Percentiles rank a stretch among this genome's conserved stretches.
phyloP scores from a whole-genome alignment of 2,329 filamentous ascomycete genomes.

The Colletotrichum higginsianum region DNA sequence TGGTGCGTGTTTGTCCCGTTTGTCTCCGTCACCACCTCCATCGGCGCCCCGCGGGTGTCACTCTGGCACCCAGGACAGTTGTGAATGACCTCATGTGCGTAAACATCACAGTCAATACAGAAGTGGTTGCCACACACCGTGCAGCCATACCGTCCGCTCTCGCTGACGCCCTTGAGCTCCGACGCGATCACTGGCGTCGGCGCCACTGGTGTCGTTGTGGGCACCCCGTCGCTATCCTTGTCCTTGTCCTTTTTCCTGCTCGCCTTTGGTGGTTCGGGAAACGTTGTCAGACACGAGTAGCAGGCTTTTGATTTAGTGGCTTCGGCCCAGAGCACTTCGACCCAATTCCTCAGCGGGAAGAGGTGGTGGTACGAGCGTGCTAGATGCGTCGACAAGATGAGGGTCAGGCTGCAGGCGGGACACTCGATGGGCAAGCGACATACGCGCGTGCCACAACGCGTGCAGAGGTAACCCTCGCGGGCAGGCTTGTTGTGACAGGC shows the following conservation, averaged over 20 bases:
- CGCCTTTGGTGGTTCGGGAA: constrained; percentile 68
- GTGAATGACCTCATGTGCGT: constrained; percentile 93
- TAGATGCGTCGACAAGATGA: constrained; percentile 94
- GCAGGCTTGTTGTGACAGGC: constrained; percentile 90
- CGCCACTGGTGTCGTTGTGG: constrained; percentile 43
- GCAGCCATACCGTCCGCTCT: constrained; percentile 91
- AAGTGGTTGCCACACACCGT: constrained; percentile 91
- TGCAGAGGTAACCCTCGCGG: constrained; percentile 91
- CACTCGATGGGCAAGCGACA: constrained; percentile 93
- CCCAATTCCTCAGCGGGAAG: constrained; percentile 92
- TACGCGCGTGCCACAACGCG: constrained; percentile 89
- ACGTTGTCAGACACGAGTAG: constrained; percentile 82
- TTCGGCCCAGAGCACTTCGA: constrained; percentile 86
- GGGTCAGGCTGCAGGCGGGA: constrained; percentile 89
- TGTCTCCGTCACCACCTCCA: constrained; percentile 44
- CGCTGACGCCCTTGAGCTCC: constrained; percentile 77
- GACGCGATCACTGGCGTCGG: constrained; percentile 42
- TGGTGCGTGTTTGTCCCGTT: constrained; percentile 50
- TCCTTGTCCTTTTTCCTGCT: constrained; percentile 45
- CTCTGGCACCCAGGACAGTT: constrained; percentile 94
- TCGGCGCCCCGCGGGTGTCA: constrained; percentile 54
- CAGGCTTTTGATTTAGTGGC: constrained; percentile 77
- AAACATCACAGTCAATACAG: constrained; percentile 98
- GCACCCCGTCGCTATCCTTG: constrained; percentile 29
- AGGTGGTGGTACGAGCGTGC: constrained; percentile 95